Percentiles rank a stretch among this genome's conserved stretches.
Conservation (phyloP, 2,329 filamentous ascomycete genomes). For the Podosphaera aphanis region DNA sequence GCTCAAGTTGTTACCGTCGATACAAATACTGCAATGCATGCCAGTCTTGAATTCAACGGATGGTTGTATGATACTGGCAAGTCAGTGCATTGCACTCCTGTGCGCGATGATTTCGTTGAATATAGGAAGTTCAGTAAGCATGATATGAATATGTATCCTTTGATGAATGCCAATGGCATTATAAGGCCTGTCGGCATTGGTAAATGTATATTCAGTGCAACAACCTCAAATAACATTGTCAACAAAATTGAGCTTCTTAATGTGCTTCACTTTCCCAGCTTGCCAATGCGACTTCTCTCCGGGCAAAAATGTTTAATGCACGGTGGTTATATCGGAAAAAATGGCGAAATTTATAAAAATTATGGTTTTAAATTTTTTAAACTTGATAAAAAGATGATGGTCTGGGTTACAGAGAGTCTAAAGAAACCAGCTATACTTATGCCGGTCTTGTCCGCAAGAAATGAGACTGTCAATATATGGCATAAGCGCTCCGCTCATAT, state of each 20-base stretch:
- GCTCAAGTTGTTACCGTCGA: neutral
- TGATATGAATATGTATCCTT: slow-evolving; percentile 1
- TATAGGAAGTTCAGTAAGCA: neutral
- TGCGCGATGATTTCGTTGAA: neutral
- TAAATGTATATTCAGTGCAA: too few species aligned
- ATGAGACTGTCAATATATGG: neutral
- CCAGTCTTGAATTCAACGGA: neutral
- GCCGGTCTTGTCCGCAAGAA: neutral
- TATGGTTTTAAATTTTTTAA: slow-evolving; percentile 1
- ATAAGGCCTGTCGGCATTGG: too few species aligned
- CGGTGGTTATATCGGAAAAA: neutral
- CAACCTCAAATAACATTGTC: too few species aligned
- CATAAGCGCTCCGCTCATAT: neutral
- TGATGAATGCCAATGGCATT: too few species aligned
- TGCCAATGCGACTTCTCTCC: neutral
- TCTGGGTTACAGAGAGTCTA: neutral
- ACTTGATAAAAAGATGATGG: neutral
- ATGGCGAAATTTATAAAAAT: neutral
- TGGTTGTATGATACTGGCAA: neutral
- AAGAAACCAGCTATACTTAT: neutral
- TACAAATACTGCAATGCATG: slow-evolving; percentile 1
- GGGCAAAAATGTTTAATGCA: neutral
- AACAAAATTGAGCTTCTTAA: too few species aligned
- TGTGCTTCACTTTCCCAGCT: too few species aligned
- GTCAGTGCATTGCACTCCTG: neutral